Percentiles rank a stretch among this genome's conserved stretches.
Conservation (phyloP, 2,329 filamentous ascomycete species). For the Aspergillus clavatus region DNA sequence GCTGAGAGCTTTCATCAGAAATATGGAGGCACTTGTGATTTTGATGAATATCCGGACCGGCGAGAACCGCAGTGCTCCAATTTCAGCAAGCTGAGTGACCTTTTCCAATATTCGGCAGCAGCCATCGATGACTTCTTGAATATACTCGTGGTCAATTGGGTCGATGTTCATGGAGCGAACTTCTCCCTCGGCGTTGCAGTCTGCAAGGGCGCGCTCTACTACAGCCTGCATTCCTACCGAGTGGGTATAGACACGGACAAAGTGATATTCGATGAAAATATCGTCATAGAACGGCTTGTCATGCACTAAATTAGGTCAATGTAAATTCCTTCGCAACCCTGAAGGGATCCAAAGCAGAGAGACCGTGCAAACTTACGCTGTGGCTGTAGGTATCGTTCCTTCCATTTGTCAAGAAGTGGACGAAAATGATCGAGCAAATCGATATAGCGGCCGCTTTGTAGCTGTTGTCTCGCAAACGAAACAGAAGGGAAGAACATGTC, state of each 20-base stretch:
- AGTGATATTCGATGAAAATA: constrained; percentile 51
- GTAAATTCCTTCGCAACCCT: not conserved
- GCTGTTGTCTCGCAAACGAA: constrained; percentile 31
- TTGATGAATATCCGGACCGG: constrained; percentile 52
- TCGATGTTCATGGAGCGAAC: constrained; percentile 44
- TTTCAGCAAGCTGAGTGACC: constrained; percentile 46
- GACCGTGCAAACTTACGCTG: constrained; percentile 15
- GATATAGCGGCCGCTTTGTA: constrained; percentile 48
- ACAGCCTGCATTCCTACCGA: constrained; percentile 53
- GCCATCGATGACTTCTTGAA: constrained; percentile 53
- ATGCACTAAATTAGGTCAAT: constrained; percentile 14
- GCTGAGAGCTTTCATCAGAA: constrained; percentile 50
- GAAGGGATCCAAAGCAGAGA: not conserved
- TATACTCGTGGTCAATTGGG: constrained; percentile 51
- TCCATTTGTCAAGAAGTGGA: constrained; percentile 36
- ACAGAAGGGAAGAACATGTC: constrained; percentile 50
- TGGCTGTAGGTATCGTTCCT: constrained; percentile 32
- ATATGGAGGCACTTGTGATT: constrained; percentile 53
- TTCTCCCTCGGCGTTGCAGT: constrained; percentile 29
- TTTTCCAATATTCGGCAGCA: constrained; percentile 50
- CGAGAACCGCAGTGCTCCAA: constrained; percentile 45
- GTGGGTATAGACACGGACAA: constrained; percentile 42
- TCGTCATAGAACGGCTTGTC: constrained; percentile 43
- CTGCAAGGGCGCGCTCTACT: constrained; percentile 48
- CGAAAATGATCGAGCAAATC: constrained; percentile 43